Conservation (phyloP, 2,329 filamentous ascomycete species). For the Rhexocercosporidium sp. region DNA sequence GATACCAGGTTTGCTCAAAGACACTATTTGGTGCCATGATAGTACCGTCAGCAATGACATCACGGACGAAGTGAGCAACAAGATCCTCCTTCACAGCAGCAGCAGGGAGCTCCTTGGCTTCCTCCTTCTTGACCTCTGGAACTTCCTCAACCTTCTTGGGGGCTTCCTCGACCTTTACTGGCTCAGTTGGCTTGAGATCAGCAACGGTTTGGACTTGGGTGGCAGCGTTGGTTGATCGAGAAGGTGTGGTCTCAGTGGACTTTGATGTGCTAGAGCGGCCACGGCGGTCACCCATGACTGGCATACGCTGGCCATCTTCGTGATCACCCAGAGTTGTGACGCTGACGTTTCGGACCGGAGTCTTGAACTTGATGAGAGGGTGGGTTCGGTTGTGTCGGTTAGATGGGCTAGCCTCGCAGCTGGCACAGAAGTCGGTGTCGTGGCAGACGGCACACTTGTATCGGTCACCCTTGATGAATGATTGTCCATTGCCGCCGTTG, state of each 20-base stretch:
- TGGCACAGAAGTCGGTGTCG: constrained; percentile 93
- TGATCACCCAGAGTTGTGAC: constrained; percentile 86
- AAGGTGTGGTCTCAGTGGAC: constrained; percentile 55
- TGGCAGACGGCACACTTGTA: constrained; percentile 98
- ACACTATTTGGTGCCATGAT: constrained; percentile 70
- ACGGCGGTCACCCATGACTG: constrained; percentile 72
- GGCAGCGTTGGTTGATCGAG: constrained; percentile 55
- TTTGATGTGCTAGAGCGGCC: constrained; percentile 49
- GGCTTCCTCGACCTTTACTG: constrained; percentile 43
- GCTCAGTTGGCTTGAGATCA: constrained; percentile 68
- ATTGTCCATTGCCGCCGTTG: constrained; percentile 59
- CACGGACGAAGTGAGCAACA: constrained; percentile 75
- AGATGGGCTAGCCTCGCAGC: constrained; percentile 85
- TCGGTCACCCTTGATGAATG: constrained; percentile 83
- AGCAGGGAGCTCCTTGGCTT: constrained; percentile 41
- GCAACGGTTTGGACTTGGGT: constrained; percentile 75
- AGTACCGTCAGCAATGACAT: constrained; percentile 81
- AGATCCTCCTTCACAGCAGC: constrained; percentile 45
- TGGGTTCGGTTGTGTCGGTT: constrained; percentile 95
- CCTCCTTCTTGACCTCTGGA: constrained; percentile 32
- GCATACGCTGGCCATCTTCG: constrained; percentile 66
- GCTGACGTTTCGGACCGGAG: constrained; percentile 83
- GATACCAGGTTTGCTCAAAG: constrained; percentile 90
- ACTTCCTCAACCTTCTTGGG: constrained; percentile 39
- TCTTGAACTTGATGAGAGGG: constrained; percentile 96